phyloP scores from a whole-genome alignment of 1,284 basidiomycete species.

The Tilletia walkeri region DNA sequence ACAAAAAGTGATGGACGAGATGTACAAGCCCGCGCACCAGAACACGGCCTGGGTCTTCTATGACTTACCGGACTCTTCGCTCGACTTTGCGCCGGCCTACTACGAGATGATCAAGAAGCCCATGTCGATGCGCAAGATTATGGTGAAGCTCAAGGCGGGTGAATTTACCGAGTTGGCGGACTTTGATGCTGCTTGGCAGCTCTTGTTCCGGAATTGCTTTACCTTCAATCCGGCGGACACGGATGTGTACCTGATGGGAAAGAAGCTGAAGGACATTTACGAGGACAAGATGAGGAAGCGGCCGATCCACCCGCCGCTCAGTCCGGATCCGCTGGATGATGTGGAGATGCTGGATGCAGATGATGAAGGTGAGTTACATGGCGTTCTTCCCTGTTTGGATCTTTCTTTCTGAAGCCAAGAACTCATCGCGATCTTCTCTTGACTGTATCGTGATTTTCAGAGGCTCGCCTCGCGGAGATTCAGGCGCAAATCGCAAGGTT shows the following conservation, averaged over 20 bases:
- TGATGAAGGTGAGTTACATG: slow-evolving; percentile 38
- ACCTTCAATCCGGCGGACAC: slow-evolving; percentile 86
- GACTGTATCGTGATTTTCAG: background rate
- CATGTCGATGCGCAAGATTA: slow-evolving; percentile 67
- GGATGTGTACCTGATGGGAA: slow-evolving; percentile 68
- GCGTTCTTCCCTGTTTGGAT: background rate
- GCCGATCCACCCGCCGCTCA: slow-evolving; percentile 60
- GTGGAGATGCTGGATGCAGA: slow-evolving; percentile 58
- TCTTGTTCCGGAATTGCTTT: slow-evolving; percentile 91
- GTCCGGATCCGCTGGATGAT: slow-evolving; percentile 49
- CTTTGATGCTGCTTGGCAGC: slow-evolving; percentile 85
- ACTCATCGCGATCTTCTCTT: background rate
- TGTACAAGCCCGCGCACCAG: slow-evolving; percentile 72
- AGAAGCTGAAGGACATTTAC: slow-evolving; percentile 72
- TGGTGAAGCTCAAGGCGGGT: slow-evolving; percentile 70
- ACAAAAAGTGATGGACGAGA: slow-evolving; percentile 71
- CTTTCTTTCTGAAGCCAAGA: background rate
- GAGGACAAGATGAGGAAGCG: slow-evolving; percentile 83
- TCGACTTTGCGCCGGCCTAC: slow-evolving; percentile 75
- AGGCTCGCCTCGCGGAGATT: slow-evolving; percentile 26
- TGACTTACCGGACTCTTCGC: slow-evolving; percentile 79
- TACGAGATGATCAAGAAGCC: slow-evolving; percentile 90
- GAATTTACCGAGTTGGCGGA: slow-evolving; percentile 74
- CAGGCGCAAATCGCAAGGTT: slow-evolving; percentile 46
- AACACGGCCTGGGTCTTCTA: slow-evolving; percentile 80